Percentiles rank a stretch among this genome's conserved stretches.
Conservation (phyloP, 169 alveolate genomes). For the Plasmodium coatneyi region DNA sequence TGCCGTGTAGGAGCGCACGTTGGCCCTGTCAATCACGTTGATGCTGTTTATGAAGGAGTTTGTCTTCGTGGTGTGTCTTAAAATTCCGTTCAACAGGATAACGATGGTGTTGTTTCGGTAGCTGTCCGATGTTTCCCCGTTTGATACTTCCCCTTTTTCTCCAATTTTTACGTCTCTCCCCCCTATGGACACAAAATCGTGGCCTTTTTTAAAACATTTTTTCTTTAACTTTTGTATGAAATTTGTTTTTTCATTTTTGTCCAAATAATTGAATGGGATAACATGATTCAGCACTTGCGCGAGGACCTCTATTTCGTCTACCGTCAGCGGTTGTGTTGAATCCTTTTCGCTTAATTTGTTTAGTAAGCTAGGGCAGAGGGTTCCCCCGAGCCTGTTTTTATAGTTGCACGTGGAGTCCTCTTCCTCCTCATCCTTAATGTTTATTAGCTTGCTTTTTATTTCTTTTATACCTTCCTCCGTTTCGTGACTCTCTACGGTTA, state of each 20-base stretch:
- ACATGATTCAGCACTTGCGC: constrained; percentile 10
- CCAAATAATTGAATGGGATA: constrained; percentile 35
- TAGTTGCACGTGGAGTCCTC: background rate
- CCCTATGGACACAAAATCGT: constrained; percentile 12
- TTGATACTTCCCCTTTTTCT: background rate
- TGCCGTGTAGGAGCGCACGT: constrained; percentile 23
- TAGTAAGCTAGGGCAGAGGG: constrained; percentile 29
- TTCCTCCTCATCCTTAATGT: constrained; percentile 9
- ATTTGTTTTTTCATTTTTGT: constrained; percentile 55
- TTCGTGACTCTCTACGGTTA: background rate
- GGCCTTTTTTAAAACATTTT: constrained; percentile 23
- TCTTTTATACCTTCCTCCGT: constrained; percentile 9
- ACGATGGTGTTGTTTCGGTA: constrained; percentile 3
- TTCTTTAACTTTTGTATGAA: constrained; percentile 37
- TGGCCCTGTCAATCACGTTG: constrained; percentile 16
- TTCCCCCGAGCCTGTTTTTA: constrained; percentile 30
- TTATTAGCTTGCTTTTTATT: constrained; percentile 5
- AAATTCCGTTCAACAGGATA: constrained; percentile 66
- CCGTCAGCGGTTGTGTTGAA: constrained; percentile 21
- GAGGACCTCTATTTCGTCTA: constrained; percentile 61
- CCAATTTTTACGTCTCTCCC: background rate
- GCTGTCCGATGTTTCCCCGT: background rate
- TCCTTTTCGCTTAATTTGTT: background rate
- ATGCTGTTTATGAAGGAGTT: constrained; percentile 60
- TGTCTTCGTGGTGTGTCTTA: constrained; percentile 25